Evolutionary conservation across 345 rosid species (phyloP).

Genomic region (Sapria himalayana): DNA sequence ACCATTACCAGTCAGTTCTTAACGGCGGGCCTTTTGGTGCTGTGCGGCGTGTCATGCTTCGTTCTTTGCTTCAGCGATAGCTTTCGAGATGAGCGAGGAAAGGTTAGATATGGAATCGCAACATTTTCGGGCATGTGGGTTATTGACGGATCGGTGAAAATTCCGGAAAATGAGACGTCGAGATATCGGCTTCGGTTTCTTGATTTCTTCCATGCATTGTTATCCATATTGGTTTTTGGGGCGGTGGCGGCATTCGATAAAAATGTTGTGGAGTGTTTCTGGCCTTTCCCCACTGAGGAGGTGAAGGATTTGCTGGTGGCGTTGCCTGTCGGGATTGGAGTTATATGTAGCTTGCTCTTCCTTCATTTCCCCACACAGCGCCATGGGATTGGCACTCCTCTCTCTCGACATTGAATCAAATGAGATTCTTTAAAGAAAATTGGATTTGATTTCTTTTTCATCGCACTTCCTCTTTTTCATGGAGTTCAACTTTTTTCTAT

Average conservation of each 20-base stretch:
- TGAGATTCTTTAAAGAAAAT: too few relatives aligned
- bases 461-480: too few relatives aligned
- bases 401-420: too few relatives aligned
- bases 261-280: slow-evolving; percentile 39
- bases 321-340: slow-evolving; percentile 29
- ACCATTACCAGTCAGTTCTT: slow-evolving; percentile 18
- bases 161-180: slow-evolving; percentile 18
- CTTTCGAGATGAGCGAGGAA: slow-evolving; percentile 32
- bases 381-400: slow-evolving; percentile 52
- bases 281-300: slow-evolving; percentile 28
- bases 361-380: slow-evolving; percentile 40
- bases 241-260: slow-evolving; percentile 44
- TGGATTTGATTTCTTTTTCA: too few relatives aligned
- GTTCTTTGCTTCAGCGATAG: slow-evolving; percentile 45
- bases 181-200: slow-evolving; percentile 24
- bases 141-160: slow-evolving; percentile 21
- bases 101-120: slow-evolving; percentile 56
- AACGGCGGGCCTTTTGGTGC: slow-evolving; percentile 18
- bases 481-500: too few relatives aligned
- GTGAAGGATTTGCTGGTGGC: slow-evolving; percentile 17
- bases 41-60: slow-evolving; percentile 33
- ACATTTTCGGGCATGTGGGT: slow-evolving; percentile 37
- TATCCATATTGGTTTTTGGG: slow-evolving; percentile 33
- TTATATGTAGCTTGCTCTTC: slow-evolving; percentile 29
- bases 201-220: slow-evolving; percentile 43